phyloP scores from a whole-genome alignment of 805 yeast species.

The Starmerella gropengiesseri region DNA sequence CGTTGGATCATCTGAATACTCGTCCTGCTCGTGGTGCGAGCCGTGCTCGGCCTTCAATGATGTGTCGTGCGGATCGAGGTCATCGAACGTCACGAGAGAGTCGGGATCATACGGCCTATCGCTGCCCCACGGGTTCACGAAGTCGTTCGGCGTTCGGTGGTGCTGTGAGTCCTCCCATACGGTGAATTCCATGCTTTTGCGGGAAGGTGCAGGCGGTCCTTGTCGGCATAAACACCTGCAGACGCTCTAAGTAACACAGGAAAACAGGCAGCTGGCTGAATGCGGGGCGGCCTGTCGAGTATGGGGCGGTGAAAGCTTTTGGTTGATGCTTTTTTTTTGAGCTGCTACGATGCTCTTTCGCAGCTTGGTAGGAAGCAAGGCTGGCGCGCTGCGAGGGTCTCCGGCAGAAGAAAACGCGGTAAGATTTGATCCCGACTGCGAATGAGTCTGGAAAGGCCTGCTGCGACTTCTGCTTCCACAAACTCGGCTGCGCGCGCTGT shows the following conservation, averaged over 20 bases:
- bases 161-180: conserved; percentile 11
- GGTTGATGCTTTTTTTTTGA: too few species aligned
- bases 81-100: background rate
- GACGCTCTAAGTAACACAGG: background rate
- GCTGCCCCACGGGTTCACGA: conserved; percentile 1
- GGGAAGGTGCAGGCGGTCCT: background rate
- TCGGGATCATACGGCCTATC: conserved; percentile 2
- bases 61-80: conserved; percentile 3
- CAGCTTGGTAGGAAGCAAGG: too few species aligned
- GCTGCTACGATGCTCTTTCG: too few species aligned
- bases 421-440: too few species aligned
- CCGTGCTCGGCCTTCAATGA: background rate
- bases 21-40: too few species aligned
- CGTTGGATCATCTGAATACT: background rate
- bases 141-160: background rate
- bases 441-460: too few species aligned
- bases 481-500: too few species aligned
- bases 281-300: too few species aligned
- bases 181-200: conserved; percentile 14
- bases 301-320: too few species aligned
- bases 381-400: too few species aligned
- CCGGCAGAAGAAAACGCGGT: too few species aligned
- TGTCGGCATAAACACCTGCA: background rate
- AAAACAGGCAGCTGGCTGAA: background rate
- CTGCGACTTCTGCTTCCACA: too few species aligned